Conservation (phyloP, 2,329 filamentous ascomycete species). For the Paraconiothyrium sp. region DNA sequence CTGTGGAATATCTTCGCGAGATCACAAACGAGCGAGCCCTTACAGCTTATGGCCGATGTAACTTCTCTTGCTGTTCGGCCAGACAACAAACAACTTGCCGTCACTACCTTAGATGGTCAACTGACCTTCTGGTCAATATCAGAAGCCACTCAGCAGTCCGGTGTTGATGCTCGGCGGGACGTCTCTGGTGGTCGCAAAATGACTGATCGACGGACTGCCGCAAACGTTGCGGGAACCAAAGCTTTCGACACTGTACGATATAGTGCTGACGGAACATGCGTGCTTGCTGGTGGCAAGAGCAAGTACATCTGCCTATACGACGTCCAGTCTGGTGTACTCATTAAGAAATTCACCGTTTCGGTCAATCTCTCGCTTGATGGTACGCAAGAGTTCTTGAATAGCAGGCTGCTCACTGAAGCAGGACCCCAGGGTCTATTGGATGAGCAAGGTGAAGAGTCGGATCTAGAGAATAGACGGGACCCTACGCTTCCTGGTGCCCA, state of each 20-base stretch:
- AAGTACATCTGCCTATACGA: slow-evolving; percentile 99
- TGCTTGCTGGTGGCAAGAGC: slow-evolving; percentile 93
- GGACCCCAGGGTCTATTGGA: slow-evolving; percentile 87
- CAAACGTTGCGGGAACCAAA: slow-evolving; percentile 90
- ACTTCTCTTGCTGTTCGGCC: slow-evolving; percentile 86
- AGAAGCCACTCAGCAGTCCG: slow-evolving; percentile 85
- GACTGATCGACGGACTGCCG: slow-evolving; percentile 87
- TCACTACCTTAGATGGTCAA: slow-evolving; percentile 92
- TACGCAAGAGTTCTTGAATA: slow-evolving; percentile 97
- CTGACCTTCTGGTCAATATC: slow-evolving; percentile 93
- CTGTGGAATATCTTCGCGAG: slow-evolving; percentile 96
- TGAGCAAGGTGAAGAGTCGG: slow-evolving; percentile 85
- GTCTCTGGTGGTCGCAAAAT: slow-evolving; percentile 91
- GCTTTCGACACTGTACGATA: slow-evolving; percentile 88
- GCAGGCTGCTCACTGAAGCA: slow-evolving; percentile 87
- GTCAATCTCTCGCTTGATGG: slow-evolving; percentile 95
- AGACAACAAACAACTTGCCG: slow-evolving; percentile 88
- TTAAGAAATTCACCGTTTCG: slow-evolving; percentile 96
- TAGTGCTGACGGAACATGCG: slow-evolving; percentile 88
- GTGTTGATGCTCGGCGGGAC: slow-evolving; percentile 89
- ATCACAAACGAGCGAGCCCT: slow-evolving; percentile 92
- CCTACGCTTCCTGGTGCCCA: slow-evolving; percentile 83
- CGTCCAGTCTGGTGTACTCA: slow-evolving; percentile 86
- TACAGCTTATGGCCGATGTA: slow-evolving; percentile 92
- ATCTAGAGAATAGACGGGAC: slow-evolving; percentile 85